Conservation (phyloP, 1,284 basidiomycete genomes). For the Rhodotorula sp. region DNA sequence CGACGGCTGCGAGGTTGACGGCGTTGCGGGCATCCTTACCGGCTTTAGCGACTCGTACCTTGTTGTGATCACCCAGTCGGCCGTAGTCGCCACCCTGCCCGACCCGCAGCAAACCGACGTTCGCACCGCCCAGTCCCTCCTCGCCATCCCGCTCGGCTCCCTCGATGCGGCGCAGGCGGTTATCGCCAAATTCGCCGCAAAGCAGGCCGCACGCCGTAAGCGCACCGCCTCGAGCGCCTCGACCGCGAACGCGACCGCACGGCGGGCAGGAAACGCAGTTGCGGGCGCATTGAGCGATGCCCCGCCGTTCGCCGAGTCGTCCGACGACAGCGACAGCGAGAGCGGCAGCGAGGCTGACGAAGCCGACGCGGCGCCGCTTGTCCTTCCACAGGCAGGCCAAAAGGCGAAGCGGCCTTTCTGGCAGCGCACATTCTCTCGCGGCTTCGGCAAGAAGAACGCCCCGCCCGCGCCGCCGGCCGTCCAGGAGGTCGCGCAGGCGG, state of each 20-base stretch:
- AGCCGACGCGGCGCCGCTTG: conserved; percentile 17
- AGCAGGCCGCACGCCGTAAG: conserved; percentile 62
- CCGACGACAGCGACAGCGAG: conserved; percentile 62
- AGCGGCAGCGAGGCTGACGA: conserved; percentile 58
- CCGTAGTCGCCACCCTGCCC: conserved; percentile 21
- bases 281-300: conserved; percentile 19
- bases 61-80: conserved; percentile 24
- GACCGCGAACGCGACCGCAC: conserved; percentile 54
- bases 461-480: not conserved
- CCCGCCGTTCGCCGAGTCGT: conserved; percentile 37
- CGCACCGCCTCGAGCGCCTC: conserved; percentile 59
- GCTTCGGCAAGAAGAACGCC: not conserved
- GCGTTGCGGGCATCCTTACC: conserved; percentile 48
- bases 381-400: not conserved
- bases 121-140: conserved; percentile 12
- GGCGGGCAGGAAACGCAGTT: not conserved
- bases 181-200: conserved; percentile 48
- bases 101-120: conserved; percentile 17
- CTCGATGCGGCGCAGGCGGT: conserved; percentile 7
- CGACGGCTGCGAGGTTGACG: conserved; percentile 31
- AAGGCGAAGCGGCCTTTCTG: conserved; percentile 27
- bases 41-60: conserved; percentile 49
- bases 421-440: conserved; percentile 21
- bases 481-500: not conserved
- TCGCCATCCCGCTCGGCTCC: conserved; percentile 35